These are phyloP conservation scores for Trametes gibbosa DNA, from an alignment of 768 basidiomycete species.

Conservation along the genomic window DNA sequence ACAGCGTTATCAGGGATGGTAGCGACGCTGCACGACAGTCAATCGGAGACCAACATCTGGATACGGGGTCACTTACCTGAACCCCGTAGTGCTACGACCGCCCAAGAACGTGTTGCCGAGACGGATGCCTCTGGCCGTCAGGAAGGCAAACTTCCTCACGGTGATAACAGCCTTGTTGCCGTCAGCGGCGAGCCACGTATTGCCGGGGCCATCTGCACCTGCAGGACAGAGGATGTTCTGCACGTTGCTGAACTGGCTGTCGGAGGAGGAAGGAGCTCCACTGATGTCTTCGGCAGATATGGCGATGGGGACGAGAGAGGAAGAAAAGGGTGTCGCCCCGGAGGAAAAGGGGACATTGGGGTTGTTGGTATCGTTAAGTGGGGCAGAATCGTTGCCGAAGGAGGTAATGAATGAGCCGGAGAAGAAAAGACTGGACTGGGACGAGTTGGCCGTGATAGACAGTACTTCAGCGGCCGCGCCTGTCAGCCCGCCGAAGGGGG, in stretches of 20 bases:
- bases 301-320: constrained; percentile 83
- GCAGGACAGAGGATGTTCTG: constrained; percentile 78
- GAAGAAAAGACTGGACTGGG: constrained; percentile 76
- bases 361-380: constrained; percentile 68
- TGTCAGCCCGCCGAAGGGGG: constrained; percentile 80
- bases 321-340: constrained; percentile 82
- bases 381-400: constrained; percentile 53
- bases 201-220: constrained; percentile 75
- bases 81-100: constrained; percentile 81
- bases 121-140: constrained; percentile 76
- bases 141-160: constrained; percentile 68
- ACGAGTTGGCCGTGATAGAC: constrained; percentile 74
- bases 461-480: constrained; percentile 67
- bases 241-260: constrained; percentile 61
- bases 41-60: constrained; percentile 1
- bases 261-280: constrained; percentile 61
- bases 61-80: constrained; percentile 56
- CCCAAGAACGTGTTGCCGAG: constrained; percentile 88
- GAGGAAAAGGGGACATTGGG: constrained; percentile 82
- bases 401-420: constrained; percentile 83
- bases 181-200: constrained; percentile 83
- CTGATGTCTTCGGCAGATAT: constrained; percentile 54
- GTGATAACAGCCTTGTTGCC: constrained; percentile 71
- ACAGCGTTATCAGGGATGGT: constrained; percentile 88
- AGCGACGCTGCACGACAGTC: constrained; percentile 55